phyloP scores from a whole-genome alignment of 1,139 yeast species.

The Kluyveromyces sp. region DNA sequence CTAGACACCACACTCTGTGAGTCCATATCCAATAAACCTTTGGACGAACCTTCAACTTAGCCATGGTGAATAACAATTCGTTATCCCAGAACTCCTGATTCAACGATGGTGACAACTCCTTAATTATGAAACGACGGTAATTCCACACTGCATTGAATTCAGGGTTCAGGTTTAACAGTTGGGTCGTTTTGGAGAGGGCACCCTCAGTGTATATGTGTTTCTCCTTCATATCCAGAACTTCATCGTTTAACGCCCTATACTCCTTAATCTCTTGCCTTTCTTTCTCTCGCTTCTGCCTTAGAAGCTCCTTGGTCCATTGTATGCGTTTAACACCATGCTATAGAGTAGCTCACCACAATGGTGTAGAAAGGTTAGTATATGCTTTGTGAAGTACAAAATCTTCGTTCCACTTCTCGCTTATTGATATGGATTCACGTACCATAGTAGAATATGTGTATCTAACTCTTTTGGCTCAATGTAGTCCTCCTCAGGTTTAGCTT shows the following conservation, averaged over 20 bases:
- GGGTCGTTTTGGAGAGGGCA: constrained; percentile 48
- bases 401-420: too few relatives aligned
- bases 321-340: constrained; percentile 70
- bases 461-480: too few relatives aligned
- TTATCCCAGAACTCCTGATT: constrained; percentile 38
- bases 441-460: too few relatives aligned
- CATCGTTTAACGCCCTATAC: constrained; percentile 44
- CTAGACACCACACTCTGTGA: constrained; percentile 80
- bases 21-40: constrained; percentile 97
- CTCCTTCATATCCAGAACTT: constrained; percentile 38
- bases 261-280: constrained; percentile 49
- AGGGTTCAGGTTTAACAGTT: constrained; percentile 61
- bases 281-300: constrained; percentile 44
- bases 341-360: too few relatives aligned
- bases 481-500: too few relatives aligned
- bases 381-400: background rate
- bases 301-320: constrained; percentile 51
- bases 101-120: constrained; percentile 17
- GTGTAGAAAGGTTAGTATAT: background rate
- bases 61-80: constrained; percentile 59
- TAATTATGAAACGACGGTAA: constrained; percentile 66
- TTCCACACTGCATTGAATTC: constrained; percentile 92
- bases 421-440: too few relatives aligned
- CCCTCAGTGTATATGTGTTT: constrained; percentile 34
- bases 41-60: constrained; percentile 59